Base-by-base conservation (phyloP, 106 monocot species). In the Narthecium ossifragum region DNA sequence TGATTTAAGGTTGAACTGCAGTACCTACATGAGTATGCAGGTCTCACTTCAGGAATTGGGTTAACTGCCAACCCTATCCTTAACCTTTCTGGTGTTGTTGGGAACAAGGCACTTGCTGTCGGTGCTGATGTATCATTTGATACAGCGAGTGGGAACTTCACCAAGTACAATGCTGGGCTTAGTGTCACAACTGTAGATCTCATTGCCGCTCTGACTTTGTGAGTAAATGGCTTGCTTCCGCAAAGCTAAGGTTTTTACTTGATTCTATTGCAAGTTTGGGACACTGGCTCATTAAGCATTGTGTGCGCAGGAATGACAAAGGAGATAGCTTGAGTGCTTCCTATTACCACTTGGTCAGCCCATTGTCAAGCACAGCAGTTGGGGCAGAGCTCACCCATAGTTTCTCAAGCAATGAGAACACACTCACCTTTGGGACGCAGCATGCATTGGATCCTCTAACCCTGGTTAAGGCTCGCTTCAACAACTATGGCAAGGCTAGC, bases 71-170 rank as follows among this genome's bases (percentile, higher is more conserved):
- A 66, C 39, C 88, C 88, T 14, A 14, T 84, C n/a, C 68, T 88
- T 33, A 80, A 73, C 48, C 38, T 88, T 34, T 73, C 88, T 68
- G 74, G 77, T 65, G 80, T 84, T 14, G 28, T 88, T 40, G 88
- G 84, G 25, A 74, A 60, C 9, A 64, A 71, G 26, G 34, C 49
- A 21, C 30, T 88, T 10, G 54, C 82, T 36, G 71, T 80, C 58
- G 93, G 93, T 43, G 77, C 77, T 30, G 89, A 94, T 64, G 71
- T 89, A 22, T 61, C 85, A 43, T 63, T 89, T 53, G 93, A 94
- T 51, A 94, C 89, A 29, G 73, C 89, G 7, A 75, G 74, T 45
- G 81, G 93, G 10, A 80, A 86, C 46, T 80, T 94, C 56, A 80
- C 82, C 60, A 94, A 89, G 75, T 89, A 85, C 72, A 86, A 94